Conservation (phyloP, 176 grass and related monocot genomes). For the Oryza coarctata region DNA sequence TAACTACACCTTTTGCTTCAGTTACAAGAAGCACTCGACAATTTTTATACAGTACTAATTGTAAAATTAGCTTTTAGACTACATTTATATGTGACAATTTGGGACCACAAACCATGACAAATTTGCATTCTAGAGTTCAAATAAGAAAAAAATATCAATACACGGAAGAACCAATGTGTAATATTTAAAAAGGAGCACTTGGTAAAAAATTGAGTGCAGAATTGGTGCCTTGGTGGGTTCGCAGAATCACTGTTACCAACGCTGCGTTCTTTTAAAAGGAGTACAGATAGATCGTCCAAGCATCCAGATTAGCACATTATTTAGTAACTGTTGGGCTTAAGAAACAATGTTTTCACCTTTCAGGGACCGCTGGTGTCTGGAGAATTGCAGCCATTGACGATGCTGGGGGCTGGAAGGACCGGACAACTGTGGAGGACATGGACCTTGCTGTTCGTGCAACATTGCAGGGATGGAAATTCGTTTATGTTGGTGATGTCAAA, state of each 20-base stretch:
- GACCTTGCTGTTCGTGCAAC: conserved; percentile 79
- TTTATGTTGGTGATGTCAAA: conserved; percentile 73
- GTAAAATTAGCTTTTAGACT: neutral
- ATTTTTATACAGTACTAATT: neutral
- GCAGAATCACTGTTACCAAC: too few relatives aligned
- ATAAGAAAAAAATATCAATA: neutral
- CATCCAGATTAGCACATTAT: neutral
- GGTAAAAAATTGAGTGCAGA: neutral
- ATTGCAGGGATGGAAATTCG: conserved; percentile 80
- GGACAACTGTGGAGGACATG: conserved; percentile 99
- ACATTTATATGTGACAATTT: neutral
- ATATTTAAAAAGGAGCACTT: neutral
- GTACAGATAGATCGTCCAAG: neutral
- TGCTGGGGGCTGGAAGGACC: conserved; percentile 88
- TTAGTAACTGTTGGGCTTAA: neutral
- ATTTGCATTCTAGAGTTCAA: neutral
- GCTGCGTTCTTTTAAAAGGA: neutral
- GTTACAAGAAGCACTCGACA: neutral
- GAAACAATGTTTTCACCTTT: neutral
- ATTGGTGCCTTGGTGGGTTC: neutral
- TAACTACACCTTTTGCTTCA: neutral
- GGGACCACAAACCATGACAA: neutral
- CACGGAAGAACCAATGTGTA: neutral
- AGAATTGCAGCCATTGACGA: conserved; percentile 72
- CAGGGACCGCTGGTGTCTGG: conserved; percentile 95